Evolutionary conservation across 2,329 filamentous ascomycete species (phyloP), one percentile per base, ranked within the genome.

Genomic region (Phialocephala sp.): DNA sequence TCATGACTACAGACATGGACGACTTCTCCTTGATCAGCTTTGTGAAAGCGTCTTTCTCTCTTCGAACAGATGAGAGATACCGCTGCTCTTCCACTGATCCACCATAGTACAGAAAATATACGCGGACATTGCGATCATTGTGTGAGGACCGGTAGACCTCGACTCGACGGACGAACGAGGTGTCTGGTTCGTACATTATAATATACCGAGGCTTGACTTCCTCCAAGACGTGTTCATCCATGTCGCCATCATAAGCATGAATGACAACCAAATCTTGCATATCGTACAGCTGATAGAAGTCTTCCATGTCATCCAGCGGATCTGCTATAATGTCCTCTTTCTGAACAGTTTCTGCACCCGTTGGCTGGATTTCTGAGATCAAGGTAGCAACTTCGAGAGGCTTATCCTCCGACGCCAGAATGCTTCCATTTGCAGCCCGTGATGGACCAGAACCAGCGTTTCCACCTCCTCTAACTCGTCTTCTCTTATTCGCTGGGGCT

Each of bases 101-200:
- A 39, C 92, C 91, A 70, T 99, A 99, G 80, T 97, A 98, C 83
- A 98, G 88, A 77, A 98, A 98, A 80, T 97, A 99, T 0, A 97
- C 94, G 52, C 93, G 87, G 50, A 98, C 92, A 73, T 92, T 93
- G 41, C 93, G 85, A 76, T 94, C 92, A 65, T 89, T 91, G 79
- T 99, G 95, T 11, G 94, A 97, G 60, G 93, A 97, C 45, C 95
- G 89, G 79, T 98, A 99, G 1, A 98, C 94, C 77, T 99, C 95
- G 22, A 99, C 91, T 43, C 94, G 86, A 15, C 95, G 89, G 74
- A 98, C 97, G 77, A 99, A 99, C 2, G 94, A 89, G 2, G 94
- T 89, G 71, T 98, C 93, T 0, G 95, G 94, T 76, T 98, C 95
- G 78, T 97, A 99, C 95, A 99, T 98, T 80, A 99, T 91, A 66